Evolutionary conservation across 495 filamentous ascomycete genomes (phyloP), one percentile per base, ranked within the genome.

Genomic region (Penicillium malachiteum): DNA sequence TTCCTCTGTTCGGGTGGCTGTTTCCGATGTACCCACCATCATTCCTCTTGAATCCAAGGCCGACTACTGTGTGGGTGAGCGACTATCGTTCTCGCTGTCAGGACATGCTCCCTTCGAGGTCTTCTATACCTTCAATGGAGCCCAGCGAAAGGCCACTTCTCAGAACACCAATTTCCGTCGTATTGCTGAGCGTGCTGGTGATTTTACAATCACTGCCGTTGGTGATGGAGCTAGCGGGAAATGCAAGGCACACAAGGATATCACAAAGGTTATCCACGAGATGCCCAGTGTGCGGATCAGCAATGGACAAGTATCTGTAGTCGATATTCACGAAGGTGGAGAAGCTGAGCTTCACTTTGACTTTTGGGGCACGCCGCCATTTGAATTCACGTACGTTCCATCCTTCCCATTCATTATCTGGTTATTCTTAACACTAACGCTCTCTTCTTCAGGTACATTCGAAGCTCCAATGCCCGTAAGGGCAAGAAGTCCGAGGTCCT

Each of bases 301-400:
- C 65, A 87, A 89, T 67, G 94, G 94, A 1, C 80, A 79, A 35
- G 81, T 86, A 16, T 83, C 85, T 10, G 83, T 86, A 42, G 87
- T 95, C 31, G 94, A 97, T 63, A 98, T 98, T 54, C 94, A 97
- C 66, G 93, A 97, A 75, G 94, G 94, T 64, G 88, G 90, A 58
- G 87, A 92, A 70, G 90, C 92, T 13, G 89, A 96, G 68, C 90
- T 98, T 53, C 75, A 89, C 40, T 97, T 97, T 59, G 87, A 93
- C 62, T 97, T 98, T 68, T 90, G 87, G 74, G 94, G 94, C 42
- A 93, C 91, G 10, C 94, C 94, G 55, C 94, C 94, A 10, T 98
- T 98, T 65, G 92, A 97, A 71, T 97, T 97, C 69, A 96, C 92
- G 71, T 86, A 72, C 71, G 82, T 78, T 48, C 34, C 13, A 21